phyloP scores from a whole-genome alignment of 345 rosid species.

The Eucalyptus virginea region DNA sequence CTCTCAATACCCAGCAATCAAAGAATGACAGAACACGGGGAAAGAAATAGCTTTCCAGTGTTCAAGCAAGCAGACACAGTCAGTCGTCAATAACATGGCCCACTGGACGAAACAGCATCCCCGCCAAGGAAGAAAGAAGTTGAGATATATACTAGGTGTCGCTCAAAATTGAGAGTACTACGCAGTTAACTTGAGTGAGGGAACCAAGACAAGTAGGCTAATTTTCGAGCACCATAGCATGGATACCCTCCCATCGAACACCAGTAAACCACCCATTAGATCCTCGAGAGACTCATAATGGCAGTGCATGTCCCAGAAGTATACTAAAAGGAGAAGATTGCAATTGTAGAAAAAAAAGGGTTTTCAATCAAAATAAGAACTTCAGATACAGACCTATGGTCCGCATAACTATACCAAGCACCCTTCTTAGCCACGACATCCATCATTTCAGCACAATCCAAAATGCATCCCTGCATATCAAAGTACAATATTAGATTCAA shows the following conservation, averaged over 20 bases:
- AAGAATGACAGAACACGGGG: not conserved
- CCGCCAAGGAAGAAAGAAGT: not conserved
- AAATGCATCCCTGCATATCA: slow-evolving; percentile 64
- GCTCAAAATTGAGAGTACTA: not conserved
- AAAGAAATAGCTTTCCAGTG: not conserved
- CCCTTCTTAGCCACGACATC: slow-evolving; percentile 80
- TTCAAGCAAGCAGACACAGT: not conserved
- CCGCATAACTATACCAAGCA: slow-evolving; percentile 95
- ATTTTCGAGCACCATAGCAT: not conserved
- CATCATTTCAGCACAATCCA: slow-evolving; percentile 87
- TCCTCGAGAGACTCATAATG: not conserved
- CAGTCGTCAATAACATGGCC: not conserved
- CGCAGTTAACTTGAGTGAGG: not conserved
- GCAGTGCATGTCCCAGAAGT: not conserved
- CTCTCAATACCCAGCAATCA: not conserved
- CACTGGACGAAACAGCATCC: not conserved
- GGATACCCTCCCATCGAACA: not conserved
- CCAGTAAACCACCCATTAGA: not conserved
- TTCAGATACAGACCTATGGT: slow-evolving; percentile 42
- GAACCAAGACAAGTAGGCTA: not conserved
- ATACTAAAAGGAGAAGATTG: not conserved
- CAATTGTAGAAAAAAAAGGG: not conserved
- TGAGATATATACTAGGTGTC: not conserved
- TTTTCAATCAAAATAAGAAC: not conserved
- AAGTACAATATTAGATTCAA: not conserved